Base-by-base conservation (phyloP, 345 rosid species). In the Bruguiera sexangula region DNA sequence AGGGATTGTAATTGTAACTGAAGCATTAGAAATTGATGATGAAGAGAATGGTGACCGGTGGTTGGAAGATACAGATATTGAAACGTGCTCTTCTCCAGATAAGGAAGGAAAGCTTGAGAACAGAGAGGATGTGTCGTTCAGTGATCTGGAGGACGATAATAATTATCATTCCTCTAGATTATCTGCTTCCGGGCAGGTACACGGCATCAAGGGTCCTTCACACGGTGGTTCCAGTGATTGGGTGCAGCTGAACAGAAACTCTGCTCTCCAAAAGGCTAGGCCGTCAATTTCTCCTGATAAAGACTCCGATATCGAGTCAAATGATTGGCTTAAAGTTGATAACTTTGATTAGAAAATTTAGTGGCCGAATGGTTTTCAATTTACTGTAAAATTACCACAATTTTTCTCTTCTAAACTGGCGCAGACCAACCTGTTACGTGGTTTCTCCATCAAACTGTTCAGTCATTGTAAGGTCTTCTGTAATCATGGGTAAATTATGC, bases 301-400 rank as follows among this genome's bases (percentile, higher is more conserved):
- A 74, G 84, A 85, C 62, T 89, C 88, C 0, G 92, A 87, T 80
- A 86, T 83, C 16, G 88, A 85, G 60, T 87, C 87, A 18, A 85
- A 73, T 55, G 95, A 87, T 22, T 89, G 92, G 92, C 81, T 84
- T 72, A 80, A 85, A 2, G 77, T 84, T 22, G 87, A 84, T 52
- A 91, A 84, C 65, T 89, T 77, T 36, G 85, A 87, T 68, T 84
- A 77, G 73, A 53, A 6, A 62, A 68, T 57, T 11, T 34, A 63
- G 67, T 15, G 50, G 71, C 32, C 65, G n/a, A 15, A 20, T n/a
- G 64, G 65, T 61, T 3, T 20, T 60, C 76, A 55, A 80, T 78
- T 83, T 63, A 76, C 39, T 80, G 78, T 82, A 79, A 78, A 85
- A 81, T 67, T 72, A 37, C 66, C 27, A 34, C 57, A 16, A 7